Evolutionary conservation across 805 yeast genomes (phyloP).

Genomic region (Cyberlindnera mississippiensis): DNA sequence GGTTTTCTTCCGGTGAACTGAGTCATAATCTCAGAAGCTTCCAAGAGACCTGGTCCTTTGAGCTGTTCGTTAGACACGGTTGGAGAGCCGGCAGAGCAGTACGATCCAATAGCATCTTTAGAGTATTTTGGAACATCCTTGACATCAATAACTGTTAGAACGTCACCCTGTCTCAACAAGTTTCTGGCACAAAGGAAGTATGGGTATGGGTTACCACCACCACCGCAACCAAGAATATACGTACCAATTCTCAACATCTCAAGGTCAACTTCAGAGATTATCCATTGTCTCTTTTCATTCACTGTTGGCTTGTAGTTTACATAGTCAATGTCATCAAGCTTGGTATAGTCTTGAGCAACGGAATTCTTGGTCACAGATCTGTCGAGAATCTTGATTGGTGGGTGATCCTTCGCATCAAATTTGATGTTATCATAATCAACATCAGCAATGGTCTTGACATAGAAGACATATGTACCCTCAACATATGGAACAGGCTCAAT

Average conservation of each 20-base stretch:
- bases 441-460: conserved; percentile 21
- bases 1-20: conserved; percentile 29
- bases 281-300: conserved; percentile 25
- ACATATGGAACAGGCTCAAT: conserved; percentile 31
- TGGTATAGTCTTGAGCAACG: conserved; percentile 2
- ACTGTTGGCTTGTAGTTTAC: conserved; percentile 16
- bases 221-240: conserved; percentile 48
- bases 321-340: conserved; percentile 25
- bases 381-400: conserved; percentile 2
- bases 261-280: conserved; percentile 30
- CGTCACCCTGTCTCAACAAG: conserved; percentile 33
- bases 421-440: conserved; percentile 25
- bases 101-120: conserved; percentile 30
- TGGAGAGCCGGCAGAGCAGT: conserved; percentile 28
- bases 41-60: conserved; percentile 31
- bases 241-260: conserved; percentile 42
- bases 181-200: conserved; percentile 33
- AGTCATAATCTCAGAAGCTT: conserved; percentile 27
- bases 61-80: conserved; percentile 29
- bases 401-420: conserved; percentile 8
- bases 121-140: conserved; percentile 10
- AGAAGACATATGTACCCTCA: conserved; percentile 26
- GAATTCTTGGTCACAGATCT: conserved; percentile 6
- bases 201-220: conserved; percentile 48
- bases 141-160: conserved; percentile 32